A percentile compares a stretch with the other conserved stretches of the same genome.
Conservation (phyloP, 176 grass and related monocot species). For the Oryza meyeriana region DNA sequence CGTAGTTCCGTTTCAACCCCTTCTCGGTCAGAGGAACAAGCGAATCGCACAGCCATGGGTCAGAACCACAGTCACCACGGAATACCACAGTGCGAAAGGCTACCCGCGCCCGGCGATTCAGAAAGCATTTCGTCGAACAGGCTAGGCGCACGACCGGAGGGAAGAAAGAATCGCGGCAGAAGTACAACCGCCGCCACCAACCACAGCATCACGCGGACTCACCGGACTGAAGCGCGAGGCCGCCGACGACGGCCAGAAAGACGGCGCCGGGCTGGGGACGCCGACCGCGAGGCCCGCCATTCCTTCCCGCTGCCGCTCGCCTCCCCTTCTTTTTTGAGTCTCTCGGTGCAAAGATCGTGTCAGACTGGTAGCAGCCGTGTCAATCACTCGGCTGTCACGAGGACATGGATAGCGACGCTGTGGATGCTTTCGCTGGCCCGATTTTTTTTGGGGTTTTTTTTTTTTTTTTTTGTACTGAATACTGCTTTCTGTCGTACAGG, state of each 20-base stretch:
- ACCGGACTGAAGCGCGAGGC: conserved; percentile 25
- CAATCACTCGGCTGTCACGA: background rate
- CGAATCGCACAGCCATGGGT: background rate
- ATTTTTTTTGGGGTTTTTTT: too few species aligned
- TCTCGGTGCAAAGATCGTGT: conserved; percentile 10
- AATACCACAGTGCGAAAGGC: background rate
- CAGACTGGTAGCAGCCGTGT: background rate
- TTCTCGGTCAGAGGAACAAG: background rate
- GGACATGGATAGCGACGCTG: conserved; percentile 25
- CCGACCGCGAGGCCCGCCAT: conserved; percentile 29
- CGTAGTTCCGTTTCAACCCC: background rate
- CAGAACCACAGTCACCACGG: background rate
- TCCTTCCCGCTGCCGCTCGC: background rate
- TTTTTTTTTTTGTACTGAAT: background rate
- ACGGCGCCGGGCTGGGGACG: conserved; percentile 2
- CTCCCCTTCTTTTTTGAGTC: background rate
- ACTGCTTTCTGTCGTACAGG: background rate
- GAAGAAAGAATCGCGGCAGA: background rate
- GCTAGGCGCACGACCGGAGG: background rate
- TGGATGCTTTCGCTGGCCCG: conserved; percentile 1
- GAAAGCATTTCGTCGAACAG: conserved; percentile 27
- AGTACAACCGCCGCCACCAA: background rate
- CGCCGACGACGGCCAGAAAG: background rate
- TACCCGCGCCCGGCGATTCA: background rate
- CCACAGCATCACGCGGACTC: conserved; percentile 14